Evolutionary conservation across 306 rosid genomes (phyloP), one percentile per base, ranked within the genome.

Genomic region (Inga laurina): DNA sequence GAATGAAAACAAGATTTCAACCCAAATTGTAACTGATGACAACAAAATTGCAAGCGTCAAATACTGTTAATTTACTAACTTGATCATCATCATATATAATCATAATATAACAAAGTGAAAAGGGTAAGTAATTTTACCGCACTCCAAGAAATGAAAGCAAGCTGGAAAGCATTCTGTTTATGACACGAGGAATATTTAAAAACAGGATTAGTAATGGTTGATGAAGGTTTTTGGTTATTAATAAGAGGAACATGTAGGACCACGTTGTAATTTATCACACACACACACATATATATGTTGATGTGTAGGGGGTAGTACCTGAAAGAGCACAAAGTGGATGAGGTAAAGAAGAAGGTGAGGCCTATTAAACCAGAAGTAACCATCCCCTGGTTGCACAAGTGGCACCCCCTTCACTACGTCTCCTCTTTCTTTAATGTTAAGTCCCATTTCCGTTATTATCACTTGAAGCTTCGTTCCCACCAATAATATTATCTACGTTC

Each of bases 381-480:
- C 78, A 72, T 96, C 98, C 4, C 97, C 97, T 1, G 86, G 97
- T 51, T 93, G 90, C 8, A 96, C 99, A 83, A 92, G 91, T 0
- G 94, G 98, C 21, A 84, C 87, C 0, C 99, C 99, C 87, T 87
- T 91, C 27, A 96, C 90, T 3, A 96, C 94, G 69, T 86, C 96
- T 86, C 98, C 98, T 82, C 98, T 87, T 78, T 90, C 89, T 68
- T 87, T 84, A 24, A 93, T 91, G 66, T 90, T 81, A 7, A 91
- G 85, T 1, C 93, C 99, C 99, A 96, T 94, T 67, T 92, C 87
- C 22, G 98, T 94, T 82, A 96, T 91, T n/a, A 96, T 93, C 77
- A 92, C 94, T 46, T 96, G 97, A 70, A 96, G 82, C 83, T 96
- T 94, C 14, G 94, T 94, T 41, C 99, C 99, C 41, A 96, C 98